Conservation (phyloP, 768 basidiomycete genomes). For the Leccinellum luteum region DNA sequence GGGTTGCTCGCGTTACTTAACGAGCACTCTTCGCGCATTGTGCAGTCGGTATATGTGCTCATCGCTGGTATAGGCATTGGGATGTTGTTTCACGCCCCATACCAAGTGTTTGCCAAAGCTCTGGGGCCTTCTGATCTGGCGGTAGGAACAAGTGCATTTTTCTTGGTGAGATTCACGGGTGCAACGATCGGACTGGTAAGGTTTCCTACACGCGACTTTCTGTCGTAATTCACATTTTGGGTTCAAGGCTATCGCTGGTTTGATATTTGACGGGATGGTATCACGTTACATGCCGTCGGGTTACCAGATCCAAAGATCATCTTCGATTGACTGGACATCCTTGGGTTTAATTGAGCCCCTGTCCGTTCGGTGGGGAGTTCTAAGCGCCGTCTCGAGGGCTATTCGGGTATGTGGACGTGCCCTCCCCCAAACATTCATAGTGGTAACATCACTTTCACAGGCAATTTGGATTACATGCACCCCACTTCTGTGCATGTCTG, state of each 20-base stretch:
- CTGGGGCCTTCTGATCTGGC: slow-evolving; percentile 67
- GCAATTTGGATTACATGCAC: slow-evolving; percentile 72
- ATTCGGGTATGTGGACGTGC: slow-evolving; percentile 49
- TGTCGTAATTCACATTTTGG: slow-evolving; percentile 16
- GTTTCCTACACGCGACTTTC: slow-evolving; percentile 7
- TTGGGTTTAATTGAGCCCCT: slow-evolving; percentile 47
- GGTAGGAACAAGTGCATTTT: slow-evolving; percentile 81
- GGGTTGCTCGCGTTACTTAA: slow-evolving; percentile 67
- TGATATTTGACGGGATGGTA: slow-evolving; percentile 61
- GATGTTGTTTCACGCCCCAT: slow-evolving; percentile 83
- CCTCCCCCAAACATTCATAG: background rate
- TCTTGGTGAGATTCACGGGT: slow-evolving; percentile 83
- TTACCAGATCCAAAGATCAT: slow-evolving; percentile 39
- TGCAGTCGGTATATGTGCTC: slow-evolving; percentile 60
- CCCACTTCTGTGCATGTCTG: slow-evolving; percentile 64
- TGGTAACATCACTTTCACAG: slow-evolving; percentile 35
- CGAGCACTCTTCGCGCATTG: slow-evolving; percentile 42
- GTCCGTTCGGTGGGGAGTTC: slow-evolving; percentile 43
- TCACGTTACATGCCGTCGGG: slow-evolving; percentile 48
- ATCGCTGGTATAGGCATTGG: slow-evolving; percentile 77
- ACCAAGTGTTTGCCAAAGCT: slow-evolving; percentile 71
- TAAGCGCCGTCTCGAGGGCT: slow-evolving; percentile 56
- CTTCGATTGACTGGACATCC: slow-evolving; percentile 52
- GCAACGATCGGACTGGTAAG: slow-evolving; percentile 79
- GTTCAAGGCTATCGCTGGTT: slow-evolving; percentile 68